Evolutionary conservation across 2,329 filamentous ascomycete species (phyloP), one percentile per base, ranked within the genome.

Genomic region (Dactylellina sp.): DNA sequence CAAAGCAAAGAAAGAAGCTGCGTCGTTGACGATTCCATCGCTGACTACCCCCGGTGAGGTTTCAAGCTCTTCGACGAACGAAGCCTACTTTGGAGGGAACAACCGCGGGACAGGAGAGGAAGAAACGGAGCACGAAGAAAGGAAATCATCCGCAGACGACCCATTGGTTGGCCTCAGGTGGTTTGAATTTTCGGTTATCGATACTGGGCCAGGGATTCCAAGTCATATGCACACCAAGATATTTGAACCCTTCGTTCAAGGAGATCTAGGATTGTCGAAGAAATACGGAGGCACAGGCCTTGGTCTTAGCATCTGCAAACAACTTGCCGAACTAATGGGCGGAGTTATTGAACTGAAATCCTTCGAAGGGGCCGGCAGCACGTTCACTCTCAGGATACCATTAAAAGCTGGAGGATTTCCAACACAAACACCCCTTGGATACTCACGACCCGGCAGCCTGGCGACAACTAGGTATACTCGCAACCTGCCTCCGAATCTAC

Each of bases 301-400:
- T 0, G 91, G 91, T 0, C 83, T 94, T 0, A 94, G 93, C 80
- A 93, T 94, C 76, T 91, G 89, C 39, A 86, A 90, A 22, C 87
- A 91, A 62, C 84, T 95, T n/a, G 91, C 90, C 0, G 91, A 94
- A 79, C 83, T 94, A 9, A 91, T 93, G 79, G 90, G 91, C 18
- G 91, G 91, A 2, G 88, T 91, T 72, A 93, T 95, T 50, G 91
- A 91, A 1, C 89, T 94, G 49, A 76, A 77, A 20, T 77, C 71
- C 25, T 71, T 71, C 39, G 64, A 77, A 75, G 72, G 75, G 56
- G 53, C 72, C 37, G 57, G 76, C 49, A 92, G 91, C 44, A 91
- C 87, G 0, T 97, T 97, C 78, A 93, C 85, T 0, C 89, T 97
- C 86, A 86, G 87, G 24, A 92, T 97, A 40, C 93, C 93, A 1